Evolutionary conservation across 345 rosid species (phyloP).

Genomic region (Ceriops tagal): DNA sequence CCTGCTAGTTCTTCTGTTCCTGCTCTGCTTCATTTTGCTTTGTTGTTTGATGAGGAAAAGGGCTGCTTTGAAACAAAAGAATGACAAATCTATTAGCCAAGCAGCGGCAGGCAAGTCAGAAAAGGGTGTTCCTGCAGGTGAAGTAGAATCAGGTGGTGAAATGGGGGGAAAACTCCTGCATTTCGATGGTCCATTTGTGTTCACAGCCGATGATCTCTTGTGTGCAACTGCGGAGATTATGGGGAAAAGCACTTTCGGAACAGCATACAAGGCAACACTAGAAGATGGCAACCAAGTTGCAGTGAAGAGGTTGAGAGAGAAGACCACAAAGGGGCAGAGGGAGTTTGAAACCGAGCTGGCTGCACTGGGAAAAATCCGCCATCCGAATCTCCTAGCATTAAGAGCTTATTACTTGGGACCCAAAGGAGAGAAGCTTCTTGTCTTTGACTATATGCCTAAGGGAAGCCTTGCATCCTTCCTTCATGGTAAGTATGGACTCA

Average conservation of each 20-base stretch:
- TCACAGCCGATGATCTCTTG: constrained; percentile 89
- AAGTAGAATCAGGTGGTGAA: constrained; percentile 66
- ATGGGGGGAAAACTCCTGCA: constrained; percentile 94
- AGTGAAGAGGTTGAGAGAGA: constrained; percentile 88
- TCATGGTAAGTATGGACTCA: constrained; percentile 51
- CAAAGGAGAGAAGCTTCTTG: constrained; percentile 97
- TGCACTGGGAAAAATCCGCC: constrained; percentile 74
- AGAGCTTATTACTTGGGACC: constrained; percentile 94
- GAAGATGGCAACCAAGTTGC: constrained; percentile 86
- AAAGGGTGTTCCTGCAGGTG: constrained; percentile 47
- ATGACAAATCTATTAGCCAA: constrained; percentile 30
- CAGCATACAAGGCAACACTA: constrained; percentile 90
- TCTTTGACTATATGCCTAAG: constrained; percentile 80
- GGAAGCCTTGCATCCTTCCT: constrained; percentile 94
- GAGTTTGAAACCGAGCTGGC: constrained; percentile 85
- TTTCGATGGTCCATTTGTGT: constrained; percentile 89
- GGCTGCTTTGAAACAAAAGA: constrained; percentile 44
- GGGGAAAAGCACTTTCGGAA: constrained; percentile 93
- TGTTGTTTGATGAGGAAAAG: constrained; percentile 68
- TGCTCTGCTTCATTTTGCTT: constrained; percentile 61
- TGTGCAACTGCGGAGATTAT: constrained; percentile 98
- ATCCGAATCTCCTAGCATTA: constrained; percentile 68
- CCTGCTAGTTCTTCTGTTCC: constrained; percentile 53
- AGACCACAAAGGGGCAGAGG: constrained; percentile 75
- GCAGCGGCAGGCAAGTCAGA: constrained; percentile 37